phyloP scores from a whole-genome alignment of 2,329 filamentous ascomycete species.

The Fusarium veterinarium region DNA sequence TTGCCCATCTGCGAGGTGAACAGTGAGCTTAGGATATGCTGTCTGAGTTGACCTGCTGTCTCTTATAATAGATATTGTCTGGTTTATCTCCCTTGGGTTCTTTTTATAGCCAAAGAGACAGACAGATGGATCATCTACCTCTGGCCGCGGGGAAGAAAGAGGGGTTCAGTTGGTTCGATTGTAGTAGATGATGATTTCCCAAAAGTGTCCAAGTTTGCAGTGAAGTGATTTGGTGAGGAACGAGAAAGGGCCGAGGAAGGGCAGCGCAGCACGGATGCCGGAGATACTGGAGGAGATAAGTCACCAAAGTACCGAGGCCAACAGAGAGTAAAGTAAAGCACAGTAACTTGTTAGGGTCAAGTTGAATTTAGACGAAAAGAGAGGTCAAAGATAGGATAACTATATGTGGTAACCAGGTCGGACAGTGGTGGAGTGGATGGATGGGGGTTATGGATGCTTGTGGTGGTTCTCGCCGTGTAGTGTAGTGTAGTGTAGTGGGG shows the following conservation, averaged over 20 bases:
- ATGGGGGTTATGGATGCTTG: slow-evolving; percentile 13
- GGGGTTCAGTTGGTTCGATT: neutral
- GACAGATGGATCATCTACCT: neutral
- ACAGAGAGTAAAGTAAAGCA: neutral
- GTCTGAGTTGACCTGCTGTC: slow-evolving; percentile 22
- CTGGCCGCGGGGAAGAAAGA: slow-evolving; percentile 7
- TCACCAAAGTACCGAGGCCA: slow-evolving; percentile 21
- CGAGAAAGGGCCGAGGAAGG: slow-evolving; percentile 40
- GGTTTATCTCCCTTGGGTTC: slow-evolving; percentile 4
- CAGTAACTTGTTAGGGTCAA: neutral
- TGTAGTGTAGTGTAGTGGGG: neutral
- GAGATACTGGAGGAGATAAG: slow-evolving; percentile 10
- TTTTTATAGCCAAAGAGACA: neutral
- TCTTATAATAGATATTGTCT: slow-evolving; percentile 14
- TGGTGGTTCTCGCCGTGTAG: slow-evolving; percentile 28
- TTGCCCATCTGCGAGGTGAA: slow-evolving; percentile 13
- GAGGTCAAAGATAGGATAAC: slow-evolving; percentile 24
- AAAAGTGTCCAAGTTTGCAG: slow-evolving; percentile 21
- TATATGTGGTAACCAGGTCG: slow-evolving; percentile 24
- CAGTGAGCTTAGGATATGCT: neutral
- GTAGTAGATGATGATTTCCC: slow-evolving; percentile 1
- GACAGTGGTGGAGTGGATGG: slow-evolving; percentile 29
- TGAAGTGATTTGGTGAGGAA: slow-evolving; percentile 26
- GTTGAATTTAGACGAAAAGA: neutral
- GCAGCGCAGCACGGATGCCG: slow-evolving; percentile 33